A percentile compares a stretch with the other conserved stretches of the same genome.
These are phyloP conservation scores for Kregervanrija delftensis DNA, from an alignment of 805 yeast species.

Conservation along the genomic window DNA sequence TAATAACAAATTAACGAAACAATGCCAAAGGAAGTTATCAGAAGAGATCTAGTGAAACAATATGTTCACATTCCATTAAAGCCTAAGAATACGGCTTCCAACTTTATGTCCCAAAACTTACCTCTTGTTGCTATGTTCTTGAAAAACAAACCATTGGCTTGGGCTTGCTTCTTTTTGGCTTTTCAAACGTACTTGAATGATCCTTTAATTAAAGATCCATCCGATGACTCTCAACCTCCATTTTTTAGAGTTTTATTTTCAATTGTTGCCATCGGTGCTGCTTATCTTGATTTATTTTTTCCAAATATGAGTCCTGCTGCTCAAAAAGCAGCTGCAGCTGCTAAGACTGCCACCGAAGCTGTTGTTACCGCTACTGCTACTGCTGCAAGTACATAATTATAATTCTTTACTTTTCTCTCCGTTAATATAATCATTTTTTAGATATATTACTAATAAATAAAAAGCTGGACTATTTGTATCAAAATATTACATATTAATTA, in stretches of 20 bases:
- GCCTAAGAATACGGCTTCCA: slow-evolving; percentile 38
- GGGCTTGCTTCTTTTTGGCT: slow-evolving; percentile 48
- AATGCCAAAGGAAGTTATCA: slow-evolving; percentile 24
- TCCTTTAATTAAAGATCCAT: slow-evolving; percentile 24
- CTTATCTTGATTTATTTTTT: slow-evolving; percentile 46
- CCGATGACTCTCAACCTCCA: slow-evolving; percentile 37
- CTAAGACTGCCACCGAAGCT: slow-evolving; percentile 9
- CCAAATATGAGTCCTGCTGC: slow-evolving; percentile 34
- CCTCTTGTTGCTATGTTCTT: slow-evolving; percentile 63
- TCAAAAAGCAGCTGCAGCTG: slow-evolving; percentile 20
- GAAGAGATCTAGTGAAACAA: slow-evolving; percentile 23
- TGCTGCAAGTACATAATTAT: slow-evolving; percentile 1
- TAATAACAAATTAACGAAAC: background rate
- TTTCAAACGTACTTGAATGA: slow-evolving; percentile 41
- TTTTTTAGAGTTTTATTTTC: slow-evolving; percentile 40
- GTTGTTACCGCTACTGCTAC: slow-evolving; percentile 3
- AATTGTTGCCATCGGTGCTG: slow-evolving; percentile 37
- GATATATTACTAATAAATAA: too few species aligned
- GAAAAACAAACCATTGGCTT: slow-evolving; percentile 47
- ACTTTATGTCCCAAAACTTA: slow-evolving; percentile 43
- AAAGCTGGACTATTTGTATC: too few species aligned
- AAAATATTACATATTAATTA: background rate
- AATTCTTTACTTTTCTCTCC: too few species aligned
- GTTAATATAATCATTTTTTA: too few species aligned
- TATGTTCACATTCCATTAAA: slow-evolving; percentile 44